Evolutionary conservation across 202 grass and related monocot genomes (phyloP).

Genomic region (Brachypodium distachyon): DNA sequence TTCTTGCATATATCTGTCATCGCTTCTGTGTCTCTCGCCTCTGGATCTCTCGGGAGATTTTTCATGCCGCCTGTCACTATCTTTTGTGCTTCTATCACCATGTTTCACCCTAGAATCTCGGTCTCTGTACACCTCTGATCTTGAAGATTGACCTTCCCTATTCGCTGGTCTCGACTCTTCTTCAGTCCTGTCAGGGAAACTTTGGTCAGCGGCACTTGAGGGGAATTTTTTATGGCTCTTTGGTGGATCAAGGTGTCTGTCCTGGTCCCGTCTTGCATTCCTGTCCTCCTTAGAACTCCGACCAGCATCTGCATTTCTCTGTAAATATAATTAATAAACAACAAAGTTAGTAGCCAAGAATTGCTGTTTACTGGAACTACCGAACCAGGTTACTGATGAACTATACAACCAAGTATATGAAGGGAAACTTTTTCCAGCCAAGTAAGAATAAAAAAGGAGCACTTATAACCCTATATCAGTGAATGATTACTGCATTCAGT

Average conservation of each 20-base stretch:
- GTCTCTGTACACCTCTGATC: conserved; percentile 25
- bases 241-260: conserved; percentile 33
- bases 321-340: neutral
- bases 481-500: neutral
- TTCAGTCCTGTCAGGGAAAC: neutral
- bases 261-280: conserved; percentile 38
- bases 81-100: conserved; percentile 15
- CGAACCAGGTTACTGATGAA: neutral
- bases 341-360: neutral
- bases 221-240: conserved; percentile 26
- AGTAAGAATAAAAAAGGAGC: neutral
- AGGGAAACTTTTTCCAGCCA: neutral
- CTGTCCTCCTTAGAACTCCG: conserved; percentile 57
- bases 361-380: neutral
- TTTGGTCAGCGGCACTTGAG: neutral
- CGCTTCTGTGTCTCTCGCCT: conserved; percentile 9
- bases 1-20: conserved; percentile 11
- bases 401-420: neutral
- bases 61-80: conserved; percentile 14
- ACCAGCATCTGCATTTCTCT: conserved; percentile 54
- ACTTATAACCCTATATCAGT: neutral
- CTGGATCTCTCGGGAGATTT: conserved; percentile 33
- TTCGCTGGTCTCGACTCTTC: conserved; percentile 9
- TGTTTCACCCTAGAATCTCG: conserved; percentile 18
- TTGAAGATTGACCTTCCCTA: conserved; percentile 37